A percentile compares a stretch with the other conserved stretches of the same genome.
Evolutionary conservation across 2,329 filamentous ascomycete species (phyloP).

Genomic region (Didymella sp.): DNA sequence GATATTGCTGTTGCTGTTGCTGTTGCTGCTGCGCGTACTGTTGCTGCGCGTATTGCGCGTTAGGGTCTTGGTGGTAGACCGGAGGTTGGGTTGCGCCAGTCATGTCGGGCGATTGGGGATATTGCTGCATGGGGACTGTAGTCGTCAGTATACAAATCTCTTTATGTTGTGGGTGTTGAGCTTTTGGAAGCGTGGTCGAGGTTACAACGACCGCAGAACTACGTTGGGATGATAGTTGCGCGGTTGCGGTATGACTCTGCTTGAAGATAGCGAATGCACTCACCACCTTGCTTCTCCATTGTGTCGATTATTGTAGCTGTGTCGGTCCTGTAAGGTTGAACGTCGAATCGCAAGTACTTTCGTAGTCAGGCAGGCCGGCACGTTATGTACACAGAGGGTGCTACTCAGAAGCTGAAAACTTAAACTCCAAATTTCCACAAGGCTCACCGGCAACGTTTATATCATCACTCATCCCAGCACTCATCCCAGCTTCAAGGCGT

Average conservation of each 20-base stretch:
- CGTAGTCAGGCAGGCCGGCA: background rate
- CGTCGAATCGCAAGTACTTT: background rate
- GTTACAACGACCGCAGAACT: background rate
- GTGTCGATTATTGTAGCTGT: slow-evolving; percentile 10
- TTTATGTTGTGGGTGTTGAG: background rate
- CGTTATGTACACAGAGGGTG: background rate
- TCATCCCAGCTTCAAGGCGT: slow-evolving; percentile 21
- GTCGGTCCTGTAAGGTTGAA: background rate
- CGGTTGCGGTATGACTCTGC: background rate
- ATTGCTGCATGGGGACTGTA: slow-evolving; percentile 49
- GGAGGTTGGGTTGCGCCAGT: slow-evolving; percentile 38
- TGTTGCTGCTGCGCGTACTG: slow-evolving; percentile 19
- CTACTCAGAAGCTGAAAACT: background rate
- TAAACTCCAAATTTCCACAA: slow-evolving; percentile 7
- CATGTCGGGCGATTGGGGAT: slow-evolving; percentile 42
- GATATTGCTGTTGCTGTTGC: slow-evolving; percentile 12
- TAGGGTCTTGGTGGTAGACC: slow-evolving; percentile 45
- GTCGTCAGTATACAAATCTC: slow-evolving; percentile 25
- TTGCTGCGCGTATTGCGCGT: slow-evolving; percentile 31
- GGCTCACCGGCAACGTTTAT: slow-evolving; percentile 15
- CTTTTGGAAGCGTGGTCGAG: background rate
- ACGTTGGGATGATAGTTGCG: background rate
- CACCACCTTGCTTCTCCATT: slow-evolving; percentile 49
- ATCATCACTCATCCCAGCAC: slow-evolving; percentile 1
- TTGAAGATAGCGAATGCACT: slow-evolving; percentile 18